Conservation (phyloP, 1,139 yeast genomes). For the Saccharomyces hybrid region DNA sequence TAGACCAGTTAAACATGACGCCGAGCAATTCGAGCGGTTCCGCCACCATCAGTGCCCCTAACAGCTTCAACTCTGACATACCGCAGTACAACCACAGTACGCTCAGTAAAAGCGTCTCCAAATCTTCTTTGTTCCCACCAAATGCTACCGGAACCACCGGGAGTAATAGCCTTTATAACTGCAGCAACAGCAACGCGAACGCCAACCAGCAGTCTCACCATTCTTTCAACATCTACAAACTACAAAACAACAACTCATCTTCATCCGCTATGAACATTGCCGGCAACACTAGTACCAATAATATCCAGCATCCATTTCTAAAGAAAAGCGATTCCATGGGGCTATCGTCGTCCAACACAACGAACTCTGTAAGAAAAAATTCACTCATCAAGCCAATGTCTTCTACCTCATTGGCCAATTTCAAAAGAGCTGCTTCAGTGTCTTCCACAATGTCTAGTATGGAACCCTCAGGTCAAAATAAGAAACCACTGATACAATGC, state of each 20-base stretch:
- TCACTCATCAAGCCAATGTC: conserved; percentile 25
- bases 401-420: conserved; percentile 24
- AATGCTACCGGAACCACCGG: background rate
- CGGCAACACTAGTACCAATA: background rate
- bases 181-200: background rate
- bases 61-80: conserved; percentile 25
- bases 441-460: conserved; percentile 6
- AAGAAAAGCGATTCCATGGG: conserved; percentile 8
- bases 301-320: background rate
- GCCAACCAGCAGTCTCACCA: background rate
- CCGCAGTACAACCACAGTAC: conserved; percentile 3
- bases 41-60: conserved; percentile 33
- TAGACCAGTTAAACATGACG: conserved; percentile 31
- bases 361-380: conserved; percentile 27
- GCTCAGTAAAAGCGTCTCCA: background rate
- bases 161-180: background rate
- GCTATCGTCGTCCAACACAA: conserved; percentile 17
- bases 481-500: conserved; percentile 40
- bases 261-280: background rate
- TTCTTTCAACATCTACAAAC: background rate
- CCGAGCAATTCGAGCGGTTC: conserved; percentile 32
- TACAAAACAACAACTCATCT: background rate
- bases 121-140: background rate
- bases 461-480: conserved; percentile 6
- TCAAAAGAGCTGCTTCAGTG: conserved; percentile 20